A percentile compares a stretch with the other conserved stretches of the same genome.
These are phyloP conservation scores for Lactifluus subvellereus DNA, from an alignment of 768 basidiomycete species.

Conservation along the genomic window DNA sequence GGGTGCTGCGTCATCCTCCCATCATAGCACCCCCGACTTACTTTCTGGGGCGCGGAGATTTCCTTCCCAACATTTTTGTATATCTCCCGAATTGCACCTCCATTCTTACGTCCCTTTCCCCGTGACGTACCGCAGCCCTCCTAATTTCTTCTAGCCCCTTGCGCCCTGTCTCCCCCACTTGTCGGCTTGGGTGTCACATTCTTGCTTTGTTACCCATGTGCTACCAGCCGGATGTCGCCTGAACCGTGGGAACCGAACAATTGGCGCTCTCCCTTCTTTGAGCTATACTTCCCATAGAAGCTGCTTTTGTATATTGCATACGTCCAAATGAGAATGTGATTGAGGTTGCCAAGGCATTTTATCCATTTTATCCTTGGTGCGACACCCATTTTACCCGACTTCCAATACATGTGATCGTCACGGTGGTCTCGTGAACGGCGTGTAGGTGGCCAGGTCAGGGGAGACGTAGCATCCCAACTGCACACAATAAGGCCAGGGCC, in stretches of 20 bases:
- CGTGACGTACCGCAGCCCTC: not conserved
- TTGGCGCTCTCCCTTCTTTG: not conserved
- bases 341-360: not conserved
- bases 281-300: conserved; percentile 14
- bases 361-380: not conserved
- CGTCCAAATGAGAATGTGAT: conserved; percentile 6
- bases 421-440: not conserved
- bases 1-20: not conserved
- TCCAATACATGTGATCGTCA: not conserved
- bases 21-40: not conserved
- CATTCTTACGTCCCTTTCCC: conserved; percentile 4
- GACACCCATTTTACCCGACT: not conserved
- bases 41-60: not conserved
- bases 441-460: not conserved
- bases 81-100: conserved; percentile 1
- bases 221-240: not conserved
- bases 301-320: conserved; percentile 8
- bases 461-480: not conserved
- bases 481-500: not conserved
- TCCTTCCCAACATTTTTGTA: not conserved
- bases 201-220: not conserved
- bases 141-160: not conserved
- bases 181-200: not conserved
- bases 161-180: not conserved
- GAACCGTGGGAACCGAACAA: conserved; percentile 1